Evolutionary conservation across 257 asterid species (phyloP).

Genomic region (Galeopsis tetrahit): DNA sequence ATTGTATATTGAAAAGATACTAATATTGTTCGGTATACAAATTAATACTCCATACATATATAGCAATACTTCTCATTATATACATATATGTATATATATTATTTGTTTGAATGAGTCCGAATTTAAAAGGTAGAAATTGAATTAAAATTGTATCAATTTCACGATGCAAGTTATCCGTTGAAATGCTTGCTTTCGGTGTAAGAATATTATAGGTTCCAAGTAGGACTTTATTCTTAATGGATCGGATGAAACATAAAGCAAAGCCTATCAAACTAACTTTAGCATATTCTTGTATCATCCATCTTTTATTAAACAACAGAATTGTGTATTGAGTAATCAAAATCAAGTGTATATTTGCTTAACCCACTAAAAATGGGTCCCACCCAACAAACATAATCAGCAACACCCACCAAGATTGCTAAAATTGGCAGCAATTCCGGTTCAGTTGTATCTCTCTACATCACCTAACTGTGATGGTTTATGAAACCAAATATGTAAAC

Average conservation of each 20-base stretch:
- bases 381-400: conserved; percentile 10
- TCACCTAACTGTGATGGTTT: conserved; percentile 32
- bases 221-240: conserved; percentile 12
- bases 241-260: conserved; percentile 25
- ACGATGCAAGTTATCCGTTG: too few species aligned
- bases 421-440: conserved; percentile 24
- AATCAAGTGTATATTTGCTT: not conserved
- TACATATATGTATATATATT: too few species aligned
- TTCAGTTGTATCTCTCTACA: conserved; percentile 30
- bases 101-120: too few species aligned
- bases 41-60: too few species aligned
- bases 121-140: too few species aligned
- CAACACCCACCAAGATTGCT: conserved; percentile 21
- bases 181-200: not conserved
- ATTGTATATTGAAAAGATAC: too few species aligned
- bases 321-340: not conserved
- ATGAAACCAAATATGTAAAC: conserved; percentile 27
- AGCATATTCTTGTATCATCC: conserved; percentile 7
- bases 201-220: not conserved
- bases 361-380: not conserved
- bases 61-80: too few species aligned
- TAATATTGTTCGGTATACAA: too few species aligned
- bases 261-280: conserved; percentile 12
- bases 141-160: too few species aligned
- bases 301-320: too few species aligned